Evolutionary conservation across 176 grass and related monocot genomes (phyloP).

Genomic region (Raddia distichophylla): DNA sequence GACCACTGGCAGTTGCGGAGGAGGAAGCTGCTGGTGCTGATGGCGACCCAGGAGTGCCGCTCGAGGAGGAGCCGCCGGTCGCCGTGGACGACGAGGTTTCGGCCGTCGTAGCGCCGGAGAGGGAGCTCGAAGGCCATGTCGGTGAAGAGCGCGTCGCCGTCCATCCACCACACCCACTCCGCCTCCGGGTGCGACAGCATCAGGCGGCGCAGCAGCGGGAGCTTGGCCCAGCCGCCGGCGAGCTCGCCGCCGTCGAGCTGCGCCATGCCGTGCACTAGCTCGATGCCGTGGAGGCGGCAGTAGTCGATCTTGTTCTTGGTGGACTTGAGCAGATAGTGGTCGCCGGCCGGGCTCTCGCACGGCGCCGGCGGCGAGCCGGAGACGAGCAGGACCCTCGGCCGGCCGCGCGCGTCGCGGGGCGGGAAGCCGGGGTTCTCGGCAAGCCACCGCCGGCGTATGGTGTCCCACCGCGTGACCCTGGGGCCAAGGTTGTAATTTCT

Average conservation of each 20-base stretch:
- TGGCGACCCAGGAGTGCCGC: conserved; percentile 54
- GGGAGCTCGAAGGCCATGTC: conserved; percentile 82
- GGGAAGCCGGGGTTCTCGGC: conserved; percentile 60
- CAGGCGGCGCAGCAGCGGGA: conserved; percentile 56
- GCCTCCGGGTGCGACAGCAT: conserved; percentile 74
- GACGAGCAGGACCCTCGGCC: conserved; percentile 50
- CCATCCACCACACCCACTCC: conserved; percentile 87
- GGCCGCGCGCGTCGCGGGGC: conserved; percentile 32
- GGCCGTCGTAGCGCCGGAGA: conserved; percentile 37
- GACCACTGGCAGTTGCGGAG: conserved; percentile 84
- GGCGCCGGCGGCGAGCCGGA: conserved; percentile 54
- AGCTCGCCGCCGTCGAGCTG: conserved; percentile 49
- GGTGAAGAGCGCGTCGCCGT: conserved; percentile 60
- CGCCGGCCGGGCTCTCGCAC: conserved; percentile 41
- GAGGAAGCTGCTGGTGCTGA: conserved; percentile 62
- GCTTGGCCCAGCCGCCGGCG: conserved; percentile 59
- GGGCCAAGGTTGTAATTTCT: conserved; percentile 53
- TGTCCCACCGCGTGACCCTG: conserved; percentile 57
- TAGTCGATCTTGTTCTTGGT: conserved; percentile 81
- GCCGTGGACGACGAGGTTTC: conserved; percentile 60
- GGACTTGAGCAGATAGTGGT: conserved; percentile 59
- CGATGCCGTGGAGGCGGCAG: conserved; percentile 67
- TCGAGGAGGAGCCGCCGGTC: conserved; percentile 49
- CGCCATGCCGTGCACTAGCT: conserved; percentile 53
- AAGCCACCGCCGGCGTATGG: conserved; percentile 58